phyloP scores from a whole-genome alignment of 352 stramenopile genomes.

The Phytophthora hibernalis region DNA sequence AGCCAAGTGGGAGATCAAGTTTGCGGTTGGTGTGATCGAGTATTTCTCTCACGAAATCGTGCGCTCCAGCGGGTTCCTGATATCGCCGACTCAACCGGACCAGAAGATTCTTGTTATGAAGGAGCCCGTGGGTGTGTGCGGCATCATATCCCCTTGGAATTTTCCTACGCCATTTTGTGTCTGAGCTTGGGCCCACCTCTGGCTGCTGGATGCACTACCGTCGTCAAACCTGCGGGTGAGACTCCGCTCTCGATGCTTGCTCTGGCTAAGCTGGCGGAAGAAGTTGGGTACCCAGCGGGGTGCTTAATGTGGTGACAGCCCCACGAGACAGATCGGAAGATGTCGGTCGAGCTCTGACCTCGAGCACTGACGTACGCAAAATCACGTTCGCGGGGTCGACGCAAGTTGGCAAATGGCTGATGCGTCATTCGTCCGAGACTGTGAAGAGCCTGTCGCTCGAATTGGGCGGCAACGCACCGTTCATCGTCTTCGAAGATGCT shows the following conservation, averaged over 20 bases:
- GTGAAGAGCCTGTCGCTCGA: conserved; percentile 83
- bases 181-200: conserved; percentile 94
- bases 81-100: conserved; percentile 52
- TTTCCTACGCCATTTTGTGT: conserved; percentile 98
- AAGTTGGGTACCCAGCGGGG: conserved; percentile 80
- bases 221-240: conserved; percentile 97
- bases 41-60: conserved; percentile 96
- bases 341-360: conserved; percentile 78
- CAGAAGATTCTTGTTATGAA: conserved; percentile 79
- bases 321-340: conserved; percentile 60
- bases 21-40: conserved; percentile 94
- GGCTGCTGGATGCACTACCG: conserved; percentile 92
- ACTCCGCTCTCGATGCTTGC: conserved; percentile 96
- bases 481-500: conserved; percentile 92
- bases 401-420: conserved; percentile 76
- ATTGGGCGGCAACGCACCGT: conserved; percentile 90
- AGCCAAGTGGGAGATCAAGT: conserved; percentile 93
- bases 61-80: conserved; percentile 82
- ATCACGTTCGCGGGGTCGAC: conserved; percentile 89
- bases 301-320: conserved; percentile 89
- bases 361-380: conserved; percentile 79
- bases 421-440: conserved; percentile 70
- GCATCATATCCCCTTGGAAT: conserved; percentile 98
- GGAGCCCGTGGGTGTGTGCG: conserved; percentile 94
- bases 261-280: conserved; percentile 87